phyloP scores from a whole-genome alignment of 441 rosid genomes.

The Omphalea diandra region DNA sequence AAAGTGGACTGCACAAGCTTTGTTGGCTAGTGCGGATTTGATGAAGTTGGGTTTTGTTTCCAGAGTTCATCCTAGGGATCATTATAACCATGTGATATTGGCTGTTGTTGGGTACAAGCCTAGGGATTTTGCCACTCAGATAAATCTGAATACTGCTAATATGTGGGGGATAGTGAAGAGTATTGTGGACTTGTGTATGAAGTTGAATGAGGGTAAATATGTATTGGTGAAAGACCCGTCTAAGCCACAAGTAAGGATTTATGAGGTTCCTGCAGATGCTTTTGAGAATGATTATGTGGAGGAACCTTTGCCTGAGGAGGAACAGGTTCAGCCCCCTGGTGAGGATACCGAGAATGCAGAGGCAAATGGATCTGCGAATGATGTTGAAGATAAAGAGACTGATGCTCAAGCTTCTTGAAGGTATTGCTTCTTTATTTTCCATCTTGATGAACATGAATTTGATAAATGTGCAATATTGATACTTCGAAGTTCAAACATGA shows the following conservation, averaged over 20 bases:
- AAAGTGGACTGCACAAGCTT: constrained; percentile 92
- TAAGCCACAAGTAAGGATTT: constrained; percentile 89
- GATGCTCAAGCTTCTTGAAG: constrained; percentile 51
- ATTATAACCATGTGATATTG: constrained; percentile 84
- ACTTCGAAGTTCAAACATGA: too few relatives aligned
- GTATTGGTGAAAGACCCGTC: constrained; percentile 91
- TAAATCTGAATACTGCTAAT: constrained; percentile 73
- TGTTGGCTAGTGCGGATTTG: constrained; percentile 80
- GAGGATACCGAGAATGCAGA: constrained; percentile 55
- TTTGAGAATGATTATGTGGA: constrained; percentile 94
- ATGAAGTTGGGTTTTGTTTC: constrained; percentile 96
- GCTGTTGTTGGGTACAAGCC: constrained; percentile 88
- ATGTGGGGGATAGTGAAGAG: constrained; percentile 99
- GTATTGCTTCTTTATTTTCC: constrained; percentile 21
- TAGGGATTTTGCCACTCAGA: constrained; percentile 78
- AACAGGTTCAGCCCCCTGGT: constrained; percentile 74
- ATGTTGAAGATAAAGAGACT: constrained; percentile 48
- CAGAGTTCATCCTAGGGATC: constrained; percentile 92
- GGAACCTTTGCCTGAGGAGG: constrained; percentile 93
- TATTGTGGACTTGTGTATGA: constrained; percentile 88
- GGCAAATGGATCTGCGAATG: constrained; percentile 43
- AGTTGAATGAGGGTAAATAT: constrained; percentile 86
- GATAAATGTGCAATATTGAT: too few relatives aligned
- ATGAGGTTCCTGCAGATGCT: constrained; percentile 92
- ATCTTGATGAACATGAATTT: background rate